Evolutionary conservation across 768 basidiomycete species (phyloP).

Genomic region (Lactarius quietus): DNA sequence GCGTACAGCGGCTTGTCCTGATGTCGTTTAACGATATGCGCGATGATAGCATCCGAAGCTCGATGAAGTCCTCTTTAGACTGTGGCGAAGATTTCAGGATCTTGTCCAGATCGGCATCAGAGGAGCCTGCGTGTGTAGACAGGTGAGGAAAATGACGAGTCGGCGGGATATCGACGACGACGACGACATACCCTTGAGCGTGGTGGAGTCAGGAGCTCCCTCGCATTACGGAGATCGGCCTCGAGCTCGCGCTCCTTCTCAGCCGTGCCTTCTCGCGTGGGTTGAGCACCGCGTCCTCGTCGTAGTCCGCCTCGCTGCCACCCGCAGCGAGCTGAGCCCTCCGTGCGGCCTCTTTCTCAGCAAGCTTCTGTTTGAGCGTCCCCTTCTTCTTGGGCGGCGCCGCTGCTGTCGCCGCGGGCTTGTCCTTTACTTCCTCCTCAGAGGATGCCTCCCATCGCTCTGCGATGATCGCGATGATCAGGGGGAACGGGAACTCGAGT

Average conservation of each 20-base stretch:
- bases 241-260: constrained; percentile 83
- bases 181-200: constrained; percentile 52
- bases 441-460: constrained; percentile 96
- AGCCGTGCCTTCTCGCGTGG: constrained; percentile 70
- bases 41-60: constrained; percentile 72
- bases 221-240: constrained; percentile 82
- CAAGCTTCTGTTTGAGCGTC: constrained; percentile 84
- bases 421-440: constrained; percentile 61
- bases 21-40: constrained; percentile 73
- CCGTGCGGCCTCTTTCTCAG: constrained; percentile 84
- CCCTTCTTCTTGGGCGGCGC: constrained; percentile 82
- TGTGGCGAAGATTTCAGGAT: constrained; percentile 77
- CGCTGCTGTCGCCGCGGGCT: constrained; percentile 42
- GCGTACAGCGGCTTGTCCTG: constrained; percentile 79
- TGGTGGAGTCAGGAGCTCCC: constrained; percentile 74
- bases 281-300: constrained; percentile 63
- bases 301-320: constrained; percentile 51
- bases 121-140: constrained; percentile 51
- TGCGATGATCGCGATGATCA: constrained; percentile 34
- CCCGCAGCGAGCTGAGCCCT: constrained; percentile 45
- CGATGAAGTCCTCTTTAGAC: constrained; percentile 84
- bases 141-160: background rate
- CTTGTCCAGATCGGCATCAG: constrained; percentile 61
- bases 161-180: background rate
- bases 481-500: background rate